Evolutionary conservation across 768 basidiomycete species (phyloP).

Genomic region (Tylopilus sp.): DNA sequence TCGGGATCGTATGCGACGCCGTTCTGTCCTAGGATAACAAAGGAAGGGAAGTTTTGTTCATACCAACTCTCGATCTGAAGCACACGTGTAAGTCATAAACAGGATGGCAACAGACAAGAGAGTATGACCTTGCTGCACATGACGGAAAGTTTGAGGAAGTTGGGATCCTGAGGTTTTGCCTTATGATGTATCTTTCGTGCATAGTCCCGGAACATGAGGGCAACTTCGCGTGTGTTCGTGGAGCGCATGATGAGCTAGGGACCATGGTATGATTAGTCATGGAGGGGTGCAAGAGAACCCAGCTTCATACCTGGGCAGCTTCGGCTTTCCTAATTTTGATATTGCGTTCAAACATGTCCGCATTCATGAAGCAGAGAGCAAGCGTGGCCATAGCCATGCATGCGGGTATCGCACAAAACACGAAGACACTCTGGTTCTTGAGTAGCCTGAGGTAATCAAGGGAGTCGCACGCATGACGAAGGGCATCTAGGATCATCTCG

Average conservation of each 20-base stretch:
- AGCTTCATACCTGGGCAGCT: conserved; percentile 66
- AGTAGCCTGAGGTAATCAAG: conserved; percentile 87
- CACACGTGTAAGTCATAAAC: conserved; percentile 6
- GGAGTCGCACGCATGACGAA: conserved; percentile 79
- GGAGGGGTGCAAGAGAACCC: background rate
- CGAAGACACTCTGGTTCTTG: conserved; percentile 90
- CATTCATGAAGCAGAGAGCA: conserved; percentile 91
- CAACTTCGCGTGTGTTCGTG: conserved; percentile 89
- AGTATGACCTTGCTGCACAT: conserved; percentile 73
- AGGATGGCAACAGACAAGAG: background rate
- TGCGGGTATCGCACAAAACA: conserved; percentile 92
- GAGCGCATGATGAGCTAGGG: conserved; percentile 85
- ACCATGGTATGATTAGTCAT: background rate
- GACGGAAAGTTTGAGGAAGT: conserved; percentile 77
- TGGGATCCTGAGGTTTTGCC: conserved; percentile 78
- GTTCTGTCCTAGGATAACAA: conserved; percentile 44
- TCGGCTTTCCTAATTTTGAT: conserved; percentile 94
- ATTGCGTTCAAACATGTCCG: conserved; percentile 76
- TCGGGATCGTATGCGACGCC: conserved; percentile 39
- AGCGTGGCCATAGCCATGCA: conserved; percentile 96
- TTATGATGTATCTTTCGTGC: conserved; percentile 81
- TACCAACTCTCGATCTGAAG: conserved; percentile 87
- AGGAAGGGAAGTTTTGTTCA: conserved; percentile 92
- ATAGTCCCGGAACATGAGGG: conserved; percentile 81
- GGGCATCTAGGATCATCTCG: conserved; percentile 85